Conservation (phyloP, 805 yeast genomes). For the Wickerhamiella galacta region DNA sequence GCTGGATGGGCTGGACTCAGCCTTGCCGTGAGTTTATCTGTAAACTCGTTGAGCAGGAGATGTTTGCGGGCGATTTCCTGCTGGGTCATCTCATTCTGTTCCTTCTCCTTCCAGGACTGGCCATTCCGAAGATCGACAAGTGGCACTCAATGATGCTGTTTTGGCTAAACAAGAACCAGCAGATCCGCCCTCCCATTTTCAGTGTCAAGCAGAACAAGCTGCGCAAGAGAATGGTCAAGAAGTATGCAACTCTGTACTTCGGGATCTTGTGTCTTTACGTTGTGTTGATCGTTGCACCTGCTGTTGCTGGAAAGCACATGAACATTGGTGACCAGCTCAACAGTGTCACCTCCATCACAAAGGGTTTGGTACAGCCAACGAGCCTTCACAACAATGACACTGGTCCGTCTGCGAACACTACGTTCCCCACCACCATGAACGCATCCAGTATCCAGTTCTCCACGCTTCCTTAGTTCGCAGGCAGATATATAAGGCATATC, state of each 20-base stretch:
- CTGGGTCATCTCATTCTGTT: slow-evolving; percentile 81
- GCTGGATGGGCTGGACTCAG: slow-evolving; percentile 87
- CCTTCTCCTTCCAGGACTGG: slow-evolving; percentile 73
- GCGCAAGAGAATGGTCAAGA: slow-evolving; percentile 93
- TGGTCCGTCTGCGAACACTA: slow-evolving; percentile 18
- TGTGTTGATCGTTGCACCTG: slow-evolving; percentile 78
- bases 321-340: slow-evolving; percentile 23
- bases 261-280: slow-evolving; percentile 50
- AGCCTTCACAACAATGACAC: slow-evolving; percentile 72
- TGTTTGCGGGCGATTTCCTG: slow-evolving; percentile 91
- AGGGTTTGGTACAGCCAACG: slow-evolving; percentile 84
- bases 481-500: too few relatives aligned
- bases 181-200: slow-evolving; percentile 94
- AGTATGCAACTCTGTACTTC: slow-evolving; percentile 73
- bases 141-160: slow-evolving; percentile 97
- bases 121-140: slow-evolving; percentile 78
- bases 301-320: slow-evolving; percentile 54
- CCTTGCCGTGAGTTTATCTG: slow-evolving; percentile 92
- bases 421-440: slow-evolving; percentile 36
- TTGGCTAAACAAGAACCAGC: slow-evolving; percentile 96
- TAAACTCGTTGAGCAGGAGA: slow-evolving; percentile 82
- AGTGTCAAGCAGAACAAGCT: slow-evolving; percentile 90
- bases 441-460: slow-evolving; percentile 32
- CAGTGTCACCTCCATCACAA: slow-evolving; percentile 21
- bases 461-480: slow-evolving; percentile 1